Evolutionary conservation across 176 grass and related monocot species (phyloP).

Genomic region (Cenchrus fungigraminus): DNA sequence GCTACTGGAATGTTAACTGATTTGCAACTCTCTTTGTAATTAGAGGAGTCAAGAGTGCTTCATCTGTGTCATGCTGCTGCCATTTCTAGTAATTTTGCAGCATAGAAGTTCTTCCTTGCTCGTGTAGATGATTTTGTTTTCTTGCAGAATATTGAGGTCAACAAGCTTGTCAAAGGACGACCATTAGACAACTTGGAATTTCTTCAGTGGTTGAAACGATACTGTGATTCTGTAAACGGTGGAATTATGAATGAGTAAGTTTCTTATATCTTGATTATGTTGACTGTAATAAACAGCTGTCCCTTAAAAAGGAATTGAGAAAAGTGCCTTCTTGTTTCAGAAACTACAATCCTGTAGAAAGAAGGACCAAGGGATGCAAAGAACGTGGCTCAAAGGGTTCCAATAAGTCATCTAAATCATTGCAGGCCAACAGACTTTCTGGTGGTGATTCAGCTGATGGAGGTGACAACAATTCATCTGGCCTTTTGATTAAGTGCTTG

Average conservation of each 20-base stretch:
- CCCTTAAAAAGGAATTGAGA: not conserved
- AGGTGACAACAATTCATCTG: constrained; percentile 21
- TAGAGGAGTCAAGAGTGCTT: not conserved
- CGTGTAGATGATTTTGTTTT: constrained; percentile 6
- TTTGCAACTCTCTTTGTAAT: not conserved
- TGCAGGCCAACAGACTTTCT: constrained; percentile 72
- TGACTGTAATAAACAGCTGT: constrained; percentile 19
- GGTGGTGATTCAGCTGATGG: constrained; percentile 46
- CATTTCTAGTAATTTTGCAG: not conserved
- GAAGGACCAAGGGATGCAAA: constrained; percentile 77
- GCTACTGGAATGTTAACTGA: not conserved
- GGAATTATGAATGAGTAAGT: constrained; percentile 91
- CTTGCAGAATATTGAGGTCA: constrained; percentile 90
- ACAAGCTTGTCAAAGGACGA: constrained; percentile 88
- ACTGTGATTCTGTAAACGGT: constrained; percentile 87
- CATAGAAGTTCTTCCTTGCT: not conserved
- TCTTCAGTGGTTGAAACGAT: constrained; percentile 91
- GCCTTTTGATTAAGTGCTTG: not conserved
- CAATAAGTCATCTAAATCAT: constrained; percentile 70
- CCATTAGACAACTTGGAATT: constrained; percentile 93
- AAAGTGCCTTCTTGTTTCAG: constrained; percentile 46
- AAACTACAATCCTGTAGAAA: constrained; percentile 84
- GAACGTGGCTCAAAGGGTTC: constrained; percentile 51
- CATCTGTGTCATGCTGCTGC: not conserved
- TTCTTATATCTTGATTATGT: not conserved